Evolutionary conservation across 106 monocot species (phyloP), one percentile per base, ranked within the genome.

Genomic region (Cymbidium sinense): DNA sequence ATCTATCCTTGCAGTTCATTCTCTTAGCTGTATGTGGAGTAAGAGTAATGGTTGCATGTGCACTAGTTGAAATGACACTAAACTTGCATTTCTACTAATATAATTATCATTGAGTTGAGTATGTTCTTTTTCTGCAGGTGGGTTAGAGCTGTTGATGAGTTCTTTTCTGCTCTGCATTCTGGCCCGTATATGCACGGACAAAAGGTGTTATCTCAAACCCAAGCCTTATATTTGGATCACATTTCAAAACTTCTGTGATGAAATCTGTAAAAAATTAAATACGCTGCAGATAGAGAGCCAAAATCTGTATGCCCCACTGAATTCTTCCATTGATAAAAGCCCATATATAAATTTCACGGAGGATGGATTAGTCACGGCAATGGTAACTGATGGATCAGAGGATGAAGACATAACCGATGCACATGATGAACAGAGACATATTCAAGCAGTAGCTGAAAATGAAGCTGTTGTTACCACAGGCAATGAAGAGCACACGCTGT

Each of bases 91-190:
- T 23, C 27, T 62, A 62, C 25, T 25, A 27, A 62, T 8, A 62
- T 62, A 62, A 8, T 62, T 5, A 1, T 15, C 25, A 8, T 25
- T 2, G 25, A 62, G 11, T 62, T 19, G 18, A 62, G 27, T 62
- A 25, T 67, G n/a, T 71, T 25, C 21, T 13, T 71, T 39, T 13
- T 39, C 62, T 77, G 37, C 81, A 98, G 96, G 96, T 98, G 96
- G 96, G 90, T 89, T 9, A 82, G 85, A 85, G 96, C 96, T 74
- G 91, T 86, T 15, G 33, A 77, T 70, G 96, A 98, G 76, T 98
- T 90, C 75, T 83, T 98, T 64, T 73, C 74, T 74, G 84, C 80
- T 77, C 85, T 98, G 51, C 77, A 87, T 70, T 76, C 77, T 34
- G 87, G 91, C 74, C 81, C 88, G 10, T 85, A 78, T 61, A 88